phyloP scores from a whole-genome alignment of 257 asterid genomes.

The Scutellaria baicalensis region DNA sequence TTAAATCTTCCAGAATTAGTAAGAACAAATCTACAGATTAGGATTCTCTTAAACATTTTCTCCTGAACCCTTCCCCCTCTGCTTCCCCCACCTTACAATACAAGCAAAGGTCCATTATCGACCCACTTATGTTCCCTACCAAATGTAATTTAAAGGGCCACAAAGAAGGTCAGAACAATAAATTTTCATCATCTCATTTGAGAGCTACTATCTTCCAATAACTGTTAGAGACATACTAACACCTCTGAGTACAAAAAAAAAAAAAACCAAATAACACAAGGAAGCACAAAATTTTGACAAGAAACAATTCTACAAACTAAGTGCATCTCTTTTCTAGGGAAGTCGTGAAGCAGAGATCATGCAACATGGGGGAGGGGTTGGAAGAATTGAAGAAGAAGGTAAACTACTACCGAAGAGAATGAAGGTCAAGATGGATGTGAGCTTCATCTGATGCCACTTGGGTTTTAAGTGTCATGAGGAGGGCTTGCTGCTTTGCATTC shows the following conservation, averaged over 20 bases:
- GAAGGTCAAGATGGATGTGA: slow-evolving; percentile 98
- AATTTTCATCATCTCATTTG: background rate
- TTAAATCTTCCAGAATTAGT: background rate
- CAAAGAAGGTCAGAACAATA: background rate
- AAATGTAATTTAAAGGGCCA: slow-evolving; percentile 7
- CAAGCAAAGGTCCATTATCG: background rate
- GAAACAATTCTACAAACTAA: background rate
- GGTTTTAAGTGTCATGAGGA: slow-evolving; percentile 77
- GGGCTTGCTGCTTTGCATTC: slow-evolving; percentile 94
- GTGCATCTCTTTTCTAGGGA: background rate
- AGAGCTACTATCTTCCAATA: background rate
- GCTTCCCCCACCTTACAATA: slow-evolving; percentile 3
- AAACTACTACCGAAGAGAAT: slow-evolving; percentile 73
- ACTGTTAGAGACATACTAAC: background rate
- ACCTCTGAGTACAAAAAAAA: background rate
- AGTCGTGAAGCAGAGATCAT: slow-evolving; percentile 3
- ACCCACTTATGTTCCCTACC: background rate
- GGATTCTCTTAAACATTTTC: background rate
- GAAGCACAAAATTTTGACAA: slow-evolving; percentile 3
- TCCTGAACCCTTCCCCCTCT: background rate
- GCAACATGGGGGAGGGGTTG: background rate
- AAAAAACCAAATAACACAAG: background rate
- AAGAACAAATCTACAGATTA: background rate
- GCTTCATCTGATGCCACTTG: slow-evolving; percentile 99
- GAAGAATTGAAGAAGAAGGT: background rate